These are phyloP conservation scores for Coprinopsis sp. DNA, from an alignment of 768 basidiomycete species.

Conservation along the genomic window DNA sequence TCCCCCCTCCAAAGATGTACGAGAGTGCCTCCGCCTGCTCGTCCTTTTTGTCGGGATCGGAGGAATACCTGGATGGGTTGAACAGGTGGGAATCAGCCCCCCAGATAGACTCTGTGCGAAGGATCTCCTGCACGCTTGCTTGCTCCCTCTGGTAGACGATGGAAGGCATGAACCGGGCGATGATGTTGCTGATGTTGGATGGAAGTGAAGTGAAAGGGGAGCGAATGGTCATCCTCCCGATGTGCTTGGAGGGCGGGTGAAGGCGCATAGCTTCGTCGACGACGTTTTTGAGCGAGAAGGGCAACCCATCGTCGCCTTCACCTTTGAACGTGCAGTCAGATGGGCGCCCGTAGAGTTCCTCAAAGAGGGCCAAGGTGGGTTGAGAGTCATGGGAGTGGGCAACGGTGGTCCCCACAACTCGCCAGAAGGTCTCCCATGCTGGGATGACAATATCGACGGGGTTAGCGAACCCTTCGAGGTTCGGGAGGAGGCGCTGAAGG, in stretches of 20 bases:
- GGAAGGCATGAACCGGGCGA: neutral
- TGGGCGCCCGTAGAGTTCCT: constrained; percentile 31
- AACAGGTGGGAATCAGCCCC: constrained; percentile 32
- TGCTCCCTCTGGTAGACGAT: constrained; percentile 16
- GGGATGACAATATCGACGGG: constrained; percentile 54
- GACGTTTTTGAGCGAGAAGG: constrained; percentile 31
- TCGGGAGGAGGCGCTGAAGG: constrained; percentile 39
- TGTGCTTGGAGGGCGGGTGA: constrained; percentile 47
- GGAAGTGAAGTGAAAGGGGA: constrained; percentile 8
- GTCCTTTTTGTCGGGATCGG: constrained; percentile 13
- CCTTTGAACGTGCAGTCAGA: constrained; percentile 24
- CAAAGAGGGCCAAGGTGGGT: constrained; percentile 24
- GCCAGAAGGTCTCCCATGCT: constrained; percentile 60
- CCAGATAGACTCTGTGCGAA: constrained; percentile 34
- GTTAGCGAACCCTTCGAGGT: constrained; percentile 26
- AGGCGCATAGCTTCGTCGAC: constrained; percentile 44
- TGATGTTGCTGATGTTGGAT: neutral
- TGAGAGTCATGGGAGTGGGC: constrained; percentile 32
- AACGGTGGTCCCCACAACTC: constrained; percentile 44
- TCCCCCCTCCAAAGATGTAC: constrained; percentile 48
- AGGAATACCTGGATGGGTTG: constrained; percentile 35
- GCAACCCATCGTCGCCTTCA: constrained; percentile 1
- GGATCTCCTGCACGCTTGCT: constrained; percentile 33
- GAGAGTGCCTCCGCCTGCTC: constrained; percentile 17
- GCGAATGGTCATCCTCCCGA: constrained; percentile 27